Percentiles rank a stretch among this genome's conserved stretches.
phyloP scores from a whole-genome alignment of 345 rosid genomes.

The Arabis alpina region DNA sequence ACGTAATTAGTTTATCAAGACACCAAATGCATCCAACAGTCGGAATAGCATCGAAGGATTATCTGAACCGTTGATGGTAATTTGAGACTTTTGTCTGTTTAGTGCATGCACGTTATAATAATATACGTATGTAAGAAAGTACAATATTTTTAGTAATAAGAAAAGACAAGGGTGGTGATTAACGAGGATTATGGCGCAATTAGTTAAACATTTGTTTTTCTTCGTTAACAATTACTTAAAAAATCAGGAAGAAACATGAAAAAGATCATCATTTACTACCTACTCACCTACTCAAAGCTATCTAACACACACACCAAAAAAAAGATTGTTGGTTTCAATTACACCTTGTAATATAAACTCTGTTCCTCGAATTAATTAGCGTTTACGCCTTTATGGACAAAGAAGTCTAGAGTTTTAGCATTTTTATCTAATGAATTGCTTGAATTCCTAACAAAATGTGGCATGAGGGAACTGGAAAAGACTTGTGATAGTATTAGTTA shows the following conservation, averaged over 20 bases:
- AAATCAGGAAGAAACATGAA: slow-evolving; percentile 8
- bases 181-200: slow-evolving; percentile 38
- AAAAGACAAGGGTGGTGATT: slow-evolving; percentile 35
- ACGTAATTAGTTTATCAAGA: neutral
- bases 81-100: slow-evolving; percentile 13
- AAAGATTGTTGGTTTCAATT: no score
- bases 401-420: neutral
- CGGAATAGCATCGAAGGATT: neutral
- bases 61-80: slow-evolving; percentile 16
- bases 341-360: no score
- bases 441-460: neutral
- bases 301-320: neutral
- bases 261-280: slow-evolving; percentile 19
- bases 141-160: neutral
- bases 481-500: no score
- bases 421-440: neutral
- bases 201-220: neutral
- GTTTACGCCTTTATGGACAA: no score
- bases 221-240: neutral
- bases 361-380: no score
- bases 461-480: neutral
- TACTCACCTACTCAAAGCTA: slow-evolving; percentile 14
- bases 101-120: slow-evolving; percentile 35
- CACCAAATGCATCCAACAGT: neutral
- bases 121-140: neutral